phyloP scores from a whole-genome alignment of 1,284 basidiomycete species.

The Rhodofomes roseus region DNA sequence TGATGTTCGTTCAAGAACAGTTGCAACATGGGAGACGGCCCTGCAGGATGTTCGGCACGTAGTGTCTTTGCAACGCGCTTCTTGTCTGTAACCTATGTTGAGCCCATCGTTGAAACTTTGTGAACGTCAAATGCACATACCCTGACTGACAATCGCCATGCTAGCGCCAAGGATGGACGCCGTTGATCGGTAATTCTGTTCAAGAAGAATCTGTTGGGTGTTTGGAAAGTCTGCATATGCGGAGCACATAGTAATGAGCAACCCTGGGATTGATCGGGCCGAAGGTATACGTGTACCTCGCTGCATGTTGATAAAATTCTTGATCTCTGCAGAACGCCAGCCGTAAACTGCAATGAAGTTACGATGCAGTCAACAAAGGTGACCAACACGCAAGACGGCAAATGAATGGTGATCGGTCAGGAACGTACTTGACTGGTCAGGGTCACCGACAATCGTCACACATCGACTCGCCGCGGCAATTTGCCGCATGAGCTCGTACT shows the following conservation, averaged over 20 bases:
- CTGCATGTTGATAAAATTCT: conserved; percentile 77
- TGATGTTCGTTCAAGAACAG: conserved; percentile 45
- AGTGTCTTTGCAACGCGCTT: conserved; percentile 76
- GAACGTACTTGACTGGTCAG: conserved; percentile 82
- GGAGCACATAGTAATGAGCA: background rate
- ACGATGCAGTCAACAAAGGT: background rate
- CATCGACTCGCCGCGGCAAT: conserved; percentile 56
- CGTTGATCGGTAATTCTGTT: conserved; percentile 89
- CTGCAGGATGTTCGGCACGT: conserved; percentile 68
- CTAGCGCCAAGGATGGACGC: conserved; percentile 74
- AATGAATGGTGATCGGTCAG: too few species aligned
- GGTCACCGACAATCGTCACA: conserved; percentile 88
- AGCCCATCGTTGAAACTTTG: background rate
- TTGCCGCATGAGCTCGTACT: conserved; percentile 82
- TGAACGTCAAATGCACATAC: conserved; percentile 31
- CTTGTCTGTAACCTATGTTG: conserved; percentile 38
- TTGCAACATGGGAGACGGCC: conserved; percentile 53
- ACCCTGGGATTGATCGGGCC: background rate
- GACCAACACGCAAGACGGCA: too few species aligned
- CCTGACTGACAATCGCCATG: conserved; percentile 80
- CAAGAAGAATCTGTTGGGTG: conserved; percentile 71
- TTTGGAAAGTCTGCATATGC: conserved; percentile 54
- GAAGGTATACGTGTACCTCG: conserved; percentile 40
- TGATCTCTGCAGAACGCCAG: conserved; percentile 84
- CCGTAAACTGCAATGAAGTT: conserved; percentile 59